phyloP scores from a whole-genome alignment of 805 yeast species.

The Sugiyamaella boreocaroliniensis region DNA sequence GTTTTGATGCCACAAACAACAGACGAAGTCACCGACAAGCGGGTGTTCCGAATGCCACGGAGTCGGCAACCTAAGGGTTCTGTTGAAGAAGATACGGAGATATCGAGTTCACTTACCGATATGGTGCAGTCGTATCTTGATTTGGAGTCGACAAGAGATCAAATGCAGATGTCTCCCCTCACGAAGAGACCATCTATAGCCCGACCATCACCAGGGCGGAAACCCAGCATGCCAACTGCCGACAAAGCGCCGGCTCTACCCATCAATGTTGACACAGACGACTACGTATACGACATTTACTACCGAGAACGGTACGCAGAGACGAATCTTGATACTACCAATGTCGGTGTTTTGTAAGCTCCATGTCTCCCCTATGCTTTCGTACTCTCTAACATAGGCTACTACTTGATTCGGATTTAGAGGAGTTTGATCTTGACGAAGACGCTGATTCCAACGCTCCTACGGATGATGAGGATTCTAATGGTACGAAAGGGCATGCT shows the following conservation, averaged over 20 bases:
- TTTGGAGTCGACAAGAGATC: slow-evolving; percentile 27
- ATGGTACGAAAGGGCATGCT: slow-evolving; percentile 16
- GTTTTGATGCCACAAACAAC: slow-evolving; percentile 13
- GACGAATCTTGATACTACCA: slow-evolving; percentile 28
- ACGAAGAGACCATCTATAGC: background rate
- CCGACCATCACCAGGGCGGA: background rate
- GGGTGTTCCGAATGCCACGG: slow-evolving; percentile 11
- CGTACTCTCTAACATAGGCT: slow-evolving; percentile 3
- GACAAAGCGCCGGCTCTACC: background rate
- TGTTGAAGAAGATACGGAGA: slow-evolving; percentile 23
- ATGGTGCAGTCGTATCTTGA: slow-evolving; percentile 61
- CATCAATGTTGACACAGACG: slow-evolving; percentile 36
- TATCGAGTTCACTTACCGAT: slow-evolving; percentile 62
- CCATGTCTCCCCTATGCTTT: background rate
- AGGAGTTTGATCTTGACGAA: slow-evolving; percentile 33
- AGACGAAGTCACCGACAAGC: slow-evolving; percentile 8
- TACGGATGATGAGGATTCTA: slow-evolving; percentile 36
- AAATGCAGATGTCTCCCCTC: slow-evolving; percentile 9
- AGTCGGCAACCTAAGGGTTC: background rate
- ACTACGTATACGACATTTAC: slow-evolving; percentile 90
- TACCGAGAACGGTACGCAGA: slow-evolving; percentile 50
- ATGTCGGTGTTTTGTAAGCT: slow-evolving; percentile 30
- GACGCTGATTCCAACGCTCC: slow-evolving; percentile 30
- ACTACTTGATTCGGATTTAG: slow-evolving; percentile 22
- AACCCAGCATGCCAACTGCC: background rate